Evolutionary conservation across 805 yeast genomes (phyloP).

Genomic region (Metschnikowia chrysomelidarum): DNA sequence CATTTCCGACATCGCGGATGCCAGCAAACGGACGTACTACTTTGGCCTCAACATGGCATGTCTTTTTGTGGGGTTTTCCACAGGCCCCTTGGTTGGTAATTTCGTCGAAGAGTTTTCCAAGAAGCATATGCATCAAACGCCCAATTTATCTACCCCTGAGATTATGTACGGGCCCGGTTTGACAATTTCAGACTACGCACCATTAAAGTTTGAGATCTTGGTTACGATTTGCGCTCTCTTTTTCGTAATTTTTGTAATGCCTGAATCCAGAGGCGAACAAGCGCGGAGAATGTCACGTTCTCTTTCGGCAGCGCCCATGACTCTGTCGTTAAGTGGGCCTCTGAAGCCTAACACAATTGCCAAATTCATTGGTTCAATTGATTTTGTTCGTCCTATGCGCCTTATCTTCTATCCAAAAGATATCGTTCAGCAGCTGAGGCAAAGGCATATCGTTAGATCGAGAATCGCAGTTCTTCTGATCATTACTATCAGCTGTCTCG

Average conservation of each 20-base stretch:
- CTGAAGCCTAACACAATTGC: constrained; percentile 21
- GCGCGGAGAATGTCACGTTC: constrained; percentile 53
- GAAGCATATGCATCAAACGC: neutral
- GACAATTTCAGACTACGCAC: constrained; percentile 26
- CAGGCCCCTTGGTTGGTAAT: constrained; percentile 60
- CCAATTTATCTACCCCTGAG: neutral
- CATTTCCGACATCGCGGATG: constrained; percentile 68
- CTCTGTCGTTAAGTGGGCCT: neutral
- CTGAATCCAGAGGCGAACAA: constrained; percentile 61
- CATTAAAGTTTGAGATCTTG: constrained; percentile 32
- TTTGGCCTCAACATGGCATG: constrained; percentile 62
- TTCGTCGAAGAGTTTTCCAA: constrained; percentile 7
- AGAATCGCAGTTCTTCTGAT: constrained; percentile 43
- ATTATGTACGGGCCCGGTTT: constrained; percentile 11
- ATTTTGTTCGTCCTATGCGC: constrained; percentile 47
- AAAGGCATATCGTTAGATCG: constrained; percentile 17
- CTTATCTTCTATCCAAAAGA: constrained; percentile 56
- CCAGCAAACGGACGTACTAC: constrained; percentile 53
- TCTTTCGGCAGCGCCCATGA: constrained; percentile 1
- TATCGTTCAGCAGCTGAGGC: constrained; percentile 20
- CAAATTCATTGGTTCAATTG: constrained; percentile 8
- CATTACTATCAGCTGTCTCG: constrained; percentile 42
- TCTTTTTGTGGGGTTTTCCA: constrained; percentile 55
- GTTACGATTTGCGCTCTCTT: constrained; percentile 30
- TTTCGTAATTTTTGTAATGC: constrained; percentile 38